Base-by-base conservation (phyloP, 1,139 yeast genomes). In the Candida sanyaensis region DNA sequence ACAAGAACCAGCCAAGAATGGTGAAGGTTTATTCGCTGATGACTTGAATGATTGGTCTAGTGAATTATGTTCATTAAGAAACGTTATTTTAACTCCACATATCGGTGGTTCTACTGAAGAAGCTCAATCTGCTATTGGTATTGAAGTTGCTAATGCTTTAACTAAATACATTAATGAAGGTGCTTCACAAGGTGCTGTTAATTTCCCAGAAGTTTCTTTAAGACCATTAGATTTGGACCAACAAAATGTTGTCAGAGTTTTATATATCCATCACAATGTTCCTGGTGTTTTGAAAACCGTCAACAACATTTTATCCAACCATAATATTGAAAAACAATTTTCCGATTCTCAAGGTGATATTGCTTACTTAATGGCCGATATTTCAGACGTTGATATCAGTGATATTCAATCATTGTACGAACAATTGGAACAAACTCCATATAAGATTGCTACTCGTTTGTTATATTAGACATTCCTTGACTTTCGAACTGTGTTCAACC, bases 21-120 rank as follows among this genome's bases (percentile, higher is more conserved):
- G 99, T 61, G 91, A 86, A 58, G 85, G 81, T 54, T 74, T 84
- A 60, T 93, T 92, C 74, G 74, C 67, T 61, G 78, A 86, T 62
- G 77, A 78, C 39, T 78, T 93, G 65, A 93, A 93, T 73, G 62
- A 75, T 32, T 95, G 97, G 95, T 83, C 90, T 50, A 77, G 88
- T 32, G 97, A 92, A 64, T 80, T 95, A 60, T 80, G 86, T 57
- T 77, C 88, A 17, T 80, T 91, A 67, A 83, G 95, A 73, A 95
- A 93, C 68, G 86, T 93, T 49, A 91, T 95, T 55, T 79, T 93
- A 64, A 86, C 98, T 48, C 99, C 99, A 34, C 99, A 93, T 66
- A 93, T 93, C 61, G 99, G 99, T 74, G 99, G 99, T 55, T 91
- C 98, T 44, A 93, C 99, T 43, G 98, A 93, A 72, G 99, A 93